Conservation (phyloP, 163 green algal genomes). For the Picocystis sp. region DNA sequence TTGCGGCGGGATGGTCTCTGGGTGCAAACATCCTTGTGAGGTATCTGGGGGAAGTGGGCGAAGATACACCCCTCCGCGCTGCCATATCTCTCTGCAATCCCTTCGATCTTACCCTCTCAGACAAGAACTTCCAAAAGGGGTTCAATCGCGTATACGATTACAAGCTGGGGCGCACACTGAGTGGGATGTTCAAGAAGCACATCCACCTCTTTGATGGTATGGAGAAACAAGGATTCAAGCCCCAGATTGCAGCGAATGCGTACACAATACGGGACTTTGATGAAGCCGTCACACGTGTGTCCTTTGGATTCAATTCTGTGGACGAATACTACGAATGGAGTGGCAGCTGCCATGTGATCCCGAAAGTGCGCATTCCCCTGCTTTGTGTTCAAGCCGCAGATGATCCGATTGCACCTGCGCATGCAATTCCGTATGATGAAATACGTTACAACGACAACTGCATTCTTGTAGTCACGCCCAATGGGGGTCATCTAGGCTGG, state of each 20-base stretch:
- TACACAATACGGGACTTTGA: slow-evolving; percentile 80
- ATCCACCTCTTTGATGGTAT: slow-evolving; percentile 8
- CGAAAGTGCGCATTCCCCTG: slow-evolving; percentile 24
- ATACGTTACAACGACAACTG: slow-evolving; percentile 62
- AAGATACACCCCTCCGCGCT: slow-evolving; percentile 33
- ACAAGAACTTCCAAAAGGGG: slow-evolving; percentile 20
- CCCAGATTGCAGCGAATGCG: slow-evolving; percentile 19
- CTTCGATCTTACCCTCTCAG: slow-evolving; percentile 57
- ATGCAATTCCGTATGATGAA: slow-evolving; percentile 39
- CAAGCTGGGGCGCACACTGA: slow-evolving; percentile 11
- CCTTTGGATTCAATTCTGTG: slow-evolving; percentile 65
- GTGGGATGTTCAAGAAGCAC: slow-evolving; percentile 8
- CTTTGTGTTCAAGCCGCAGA: slow-evolving; percentile 66
- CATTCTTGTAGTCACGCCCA: slow-evolving; percentile 52
- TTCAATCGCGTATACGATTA: slow-evolving; percentile 27
- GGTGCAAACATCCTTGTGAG: slow-evolving; percentile 87
- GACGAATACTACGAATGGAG: slow-evolving; percentile 74
- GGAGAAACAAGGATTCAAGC: slow-evolving; percentile 2
- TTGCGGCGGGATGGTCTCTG: slow-evolving; percentile 78
- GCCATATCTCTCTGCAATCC: slow-evolving; percentile 85
- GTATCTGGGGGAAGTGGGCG: slow-evolving; percentile 66
- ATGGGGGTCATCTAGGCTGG: slow-evolving; percentile 82
- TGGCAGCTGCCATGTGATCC: slow-evolving; percentile 26
- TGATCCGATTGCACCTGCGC: slow-evolving; percentile 75
- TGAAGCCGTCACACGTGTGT: slow-evolving; percentile 68